These are phyloP conservation scores for Favolaschia claudopus DNA, from an alignment of 768 basidiomycete genomes.

Conservation along the genomic window DNA sequence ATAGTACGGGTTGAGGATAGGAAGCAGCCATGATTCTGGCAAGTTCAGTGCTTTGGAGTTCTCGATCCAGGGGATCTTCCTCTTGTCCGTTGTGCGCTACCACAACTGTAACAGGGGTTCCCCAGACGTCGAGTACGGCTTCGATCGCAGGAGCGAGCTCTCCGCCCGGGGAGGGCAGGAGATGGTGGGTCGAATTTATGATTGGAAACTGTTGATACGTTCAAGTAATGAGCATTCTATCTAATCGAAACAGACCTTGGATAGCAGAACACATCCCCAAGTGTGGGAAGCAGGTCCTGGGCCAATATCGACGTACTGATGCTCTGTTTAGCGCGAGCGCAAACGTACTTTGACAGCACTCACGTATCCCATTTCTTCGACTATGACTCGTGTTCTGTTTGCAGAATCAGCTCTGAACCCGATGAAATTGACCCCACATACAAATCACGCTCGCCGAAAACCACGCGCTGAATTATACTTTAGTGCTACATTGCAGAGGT, in stretches of 20 bases:
- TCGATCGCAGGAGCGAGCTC: slow-evolving; percentile 92
- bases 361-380: slow-evolving; percentile 84
- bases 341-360: slow-evolving; percentile 33
- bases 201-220: slow-evolving; percentile 76
- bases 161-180: slow-evolving; percentile 85
- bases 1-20: slow-evolving; percentile 78
- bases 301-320: slow-evolving; percentile 85
- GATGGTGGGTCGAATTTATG: slow-evolving; percentile 83
- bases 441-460: slow-evolving; percentile 89
- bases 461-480: slow-evolving; percentile 55
- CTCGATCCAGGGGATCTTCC: slow-evolving; percentile 88
- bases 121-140: slow-evolving; percentile 81
- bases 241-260: slow-evolving; percentile 60
- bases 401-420: slow-evolving; percentile 7
- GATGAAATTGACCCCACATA: slow-evolving; percentile 37
- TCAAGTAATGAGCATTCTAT: not conserved
- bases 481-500: too few species aligned
- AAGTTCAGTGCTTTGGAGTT: slow-evolving; percentile 82
- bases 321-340: slow-evolving; percentile 6
- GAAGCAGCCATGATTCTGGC: slow-evolving; percentile 78
- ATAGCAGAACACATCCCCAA: slow-evolving; percentile 86
- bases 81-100: slow-evolving; percentile 95
- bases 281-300: slow-evolving; percentile 90
- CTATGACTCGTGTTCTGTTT: slow-evolving; percentile 73
- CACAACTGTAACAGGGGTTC: slow-evolving; percentile 80